Conservation (phyloP, 1,139 yeast species). For the Pichia sp. region DNA sequence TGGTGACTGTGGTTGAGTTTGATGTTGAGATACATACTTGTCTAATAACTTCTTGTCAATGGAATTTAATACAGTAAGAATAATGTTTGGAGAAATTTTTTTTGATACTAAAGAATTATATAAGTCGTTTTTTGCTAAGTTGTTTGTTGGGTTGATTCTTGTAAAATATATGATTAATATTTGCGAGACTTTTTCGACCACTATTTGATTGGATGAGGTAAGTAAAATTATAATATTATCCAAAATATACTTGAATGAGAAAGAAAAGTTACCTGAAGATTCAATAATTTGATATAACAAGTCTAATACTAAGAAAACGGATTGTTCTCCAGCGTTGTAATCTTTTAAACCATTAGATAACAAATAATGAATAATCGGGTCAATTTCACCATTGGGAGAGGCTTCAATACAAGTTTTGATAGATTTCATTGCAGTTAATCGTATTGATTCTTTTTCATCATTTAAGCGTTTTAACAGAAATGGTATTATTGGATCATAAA, state of each 20-base stretch:
- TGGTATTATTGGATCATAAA: conserved; percentile 50
- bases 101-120: conserved; percentile 40
- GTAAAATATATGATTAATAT: conserved; percentile 38
- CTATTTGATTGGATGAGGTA: conserved; percentile 29
- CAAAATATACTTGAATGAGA: conserved; percentile 34
- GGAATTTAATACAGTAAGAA: conserved; percentile 31
- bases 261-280: conserved; percentile 35
- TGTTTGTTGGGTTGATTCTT: conserved; percentile 29
- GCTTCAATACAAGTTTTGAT: conserved; percentile 61
- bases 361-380: conserved; percentile 41
- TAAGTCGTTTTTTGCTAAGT: conserved; percentile 43
- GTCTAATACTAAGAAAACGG: conserved; percentile 35
- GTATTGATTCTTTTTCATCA: conserved; percentile 39
- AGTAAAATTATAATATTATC: conserved; percentile 36
- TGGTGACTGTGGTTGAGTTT: conserved; percentile 2
- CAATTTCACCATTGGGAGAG: conserved; percentile 41
- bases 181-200: conserved; percentile 31
- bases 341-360: conserved; percentile 47
- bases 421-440: conserved; percentile 48
- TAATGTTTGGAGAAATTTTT: conserved; percentile 31
- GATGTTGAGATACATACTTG: conserved; percentile 16
- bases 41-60: conserved; percentile 27
- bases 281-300: conserved; percentile 34
- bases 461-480: conserved; percentile 47
- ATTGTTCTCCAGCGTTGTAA: conserved; percentile 22